A percentile compares a stretch with the other conserved stretches of the same genome.
phyloP scores from a whole-genome alignment of 2,329 filamentous ascomycete genomes.

The Ustilaginoidea virens region DNA sequence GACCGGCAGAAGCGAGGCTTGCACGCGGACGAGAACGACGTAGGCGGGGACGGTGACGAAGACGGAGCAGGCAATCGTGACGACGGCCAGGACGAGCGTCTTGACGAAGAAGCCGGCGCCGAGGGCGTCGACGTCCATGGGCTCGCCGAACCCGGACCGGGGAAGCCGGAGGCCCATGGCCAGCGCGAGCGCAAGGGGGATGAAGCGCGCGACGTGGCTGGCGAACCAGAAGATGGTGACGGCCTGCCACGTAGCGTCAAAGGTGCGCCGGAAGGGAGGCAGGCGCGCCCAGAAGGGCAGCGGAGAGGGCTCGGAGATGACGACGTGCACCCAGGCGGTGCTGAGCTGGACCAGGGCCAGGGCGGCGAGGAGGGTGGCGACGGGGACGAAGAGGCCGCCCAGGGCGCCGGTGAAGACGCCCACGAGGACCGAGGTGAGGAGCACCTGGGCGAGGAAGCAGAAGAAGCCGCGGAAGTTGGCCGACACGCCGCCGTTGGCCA shows the following conservation, averaged over 20 bases:
- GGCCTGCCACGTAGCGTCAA: constrained; percentile 54
- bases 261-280: constrained; percentile 45
- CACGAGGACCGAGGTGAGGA: constrained; percentile 21
- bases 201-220: constrained; percentile 29
- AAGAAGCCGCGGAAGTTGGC: constrained; percentile 56
- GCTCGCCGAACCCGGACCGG: constrained; percentile 19
- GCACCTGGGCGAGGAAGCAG: constrained; percentile 26
- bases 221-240: constrained; percentile 47
- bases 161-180: constrained; percentile 29
- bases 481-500: constrained; percentile 44
- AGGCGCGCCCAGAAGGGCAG: constrained; percentile 55
- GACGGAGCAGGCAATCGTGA: constrained; percentile 35
- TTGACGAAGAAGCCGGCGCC: constrained; percentile 21
- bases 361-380: constrained; percentile 35
- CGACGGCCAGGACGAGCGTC: constrained; percentile 25
- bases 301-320: constrained; percentile 55
- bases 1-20: constrained; percentile 72
- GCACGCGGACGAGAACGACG: constrained; percentile 66
- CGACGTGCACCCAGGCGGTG: constrained; percentile 71
- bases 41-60: constrained; percentile 60
- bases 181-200: constrained; percentile 27
- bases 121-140: constrained; percentile 16
- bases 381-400: constrained; percentile 25
- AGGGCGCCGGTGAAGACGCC: constrained; percentile 28
- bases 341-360: constrained; percentile 51